Evolutionary conservation across 768 basidiomycete species (phyloP).

Genomic region (Naganishia randhawae): DNA sequence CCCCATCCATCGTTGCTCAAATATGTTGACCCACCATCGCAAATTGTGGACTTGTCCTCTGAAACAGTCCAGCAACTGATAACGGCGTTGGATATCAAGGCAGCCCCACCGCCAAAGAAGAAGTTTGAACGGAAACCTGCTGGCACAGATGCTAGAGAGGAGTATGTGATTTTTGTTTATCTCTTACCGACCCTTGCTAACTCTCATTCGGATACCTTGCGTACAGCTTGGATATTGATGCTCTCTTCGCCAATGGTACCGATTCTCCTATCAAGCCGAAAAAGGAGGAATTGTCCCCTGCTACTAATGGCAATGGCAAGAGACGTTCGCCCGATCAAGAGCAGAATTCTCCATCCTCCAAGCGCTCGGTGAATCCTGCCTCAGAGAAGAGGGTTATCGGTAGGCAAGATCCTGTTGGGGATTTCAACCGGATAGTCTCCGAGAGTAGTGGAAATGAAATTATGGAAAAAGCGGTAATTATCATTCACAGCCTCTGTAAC

Average conservation of each 20-base stretch:
- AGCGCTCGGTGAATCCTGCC: slow-evolving; percentile 7
- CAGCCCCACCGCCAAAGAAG: slow-evolving; percentile 70
- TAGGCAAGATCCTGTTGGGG: slow-evolving; percentile 26
- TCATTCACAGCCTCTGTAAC: neutral
- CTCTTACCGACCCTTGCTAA: neutral
- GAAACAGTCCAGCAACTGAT: slow-evolving; percentile 63
- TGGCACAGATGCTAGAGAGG: slow-evolving; percentile 22
- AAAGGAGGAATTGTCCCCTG: neutral
- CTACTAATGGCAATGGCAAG: slow-evolving; percentile 30
- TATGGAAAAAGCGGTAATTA: slow-evolving; percentile 72
- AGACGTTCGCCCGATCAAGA: slow-evolving; percentile 52
- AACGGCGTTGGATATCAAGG: slow-evolving; percentile 68
- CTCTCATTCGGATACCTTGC: slow-evolving; percentile 2
- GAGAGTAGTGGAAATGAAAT: slow-evolving; percentile 63
- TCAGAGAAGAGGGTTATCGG: slow-evolving; percentile 29
- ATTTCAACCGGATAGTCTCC: slow-evolving; percentile 61
- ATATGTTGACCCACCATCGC: slow-evolving; percentile 74
- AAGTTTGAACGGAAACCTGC: slow-evolving; percentile 52
- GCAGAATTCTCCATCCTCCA: slow-evolving; percentile 20
- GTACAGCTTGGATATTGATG: slow-evolving; percentile 45
- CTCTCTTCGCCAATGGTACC: slow-evolving; percentile 30
- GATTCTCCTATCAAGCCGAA: slow-evolving; percentile 1
- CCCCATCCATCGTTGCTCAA: slow-evolving; percentile 79
- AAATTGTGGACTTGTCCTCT: slow-evolving; percentile 62
- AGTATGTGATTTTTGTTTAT: slow-evolving; percentile 4